These are phyloP conservation scores for Tagetes erecta DNA, from an alignment of 129 eudicot species.

Conservation along the genomic window DNA sequence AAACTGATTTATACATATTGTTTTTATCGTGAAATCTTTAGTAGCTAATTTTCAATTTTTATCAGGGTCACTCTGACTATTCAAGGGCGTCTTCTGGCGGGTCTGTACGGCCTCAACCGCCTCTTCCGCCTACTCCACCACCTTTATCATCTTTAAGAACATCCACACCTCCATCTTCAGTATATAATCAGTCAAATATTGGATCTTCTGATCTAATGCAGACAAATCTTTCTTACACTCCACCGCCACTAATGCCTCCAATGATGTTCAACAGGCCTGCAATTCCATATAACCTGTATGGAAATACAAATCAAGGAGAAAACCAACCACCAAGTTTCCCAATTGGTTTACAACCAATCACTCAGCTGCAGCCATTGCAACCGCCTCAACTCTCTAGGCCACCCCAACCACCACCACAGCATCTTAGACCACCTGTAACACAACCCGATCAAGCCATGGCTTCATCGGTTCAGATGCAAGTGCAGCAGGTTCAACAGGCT, in stretches of 20 bases:
- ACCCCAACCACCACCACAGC: conserved; percentile 67
- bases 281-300: conserved; percentile 50
- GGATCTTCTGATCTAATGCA: conserved; percentile 56
- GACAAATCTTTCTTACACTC: conserved; percentile 52
- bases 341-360: conserved; percentile 45
- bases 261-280: conserved; percentile 64
- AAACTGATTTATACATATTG: conserved; percentile 1
- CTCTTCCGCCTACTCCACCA: conserved; percentile 94
- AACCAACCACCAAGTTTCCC: conserved; percentile 56
- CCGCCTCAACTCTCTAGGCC: conserved; percentile 80
- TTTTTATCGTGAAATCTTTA: conserved; percentile 2
- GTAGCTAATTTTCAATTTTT: conserved; percentile 13
- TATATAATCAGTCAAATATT: conserved; percentile 51
- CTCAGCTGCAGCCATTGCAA: conserved; percentile 83
- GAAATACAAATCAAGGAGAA: conserved; percentile 52
- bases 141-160: conserved; percentile 51
- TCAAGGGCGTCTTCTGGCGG: conserved; percentile 59
- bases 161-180: conserved; percentile 56
- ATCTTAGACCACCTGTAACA: conserved; percentile 69
- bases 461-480: conserved; percentile 52
- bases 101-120: conserved; percentile 78
- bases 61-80: conserved; percentile 68
- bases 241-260: conserved; percentile 54
- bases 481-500: conserved; percentile 58
- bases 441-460: conserved; percentile 60